Conservation (phyloP, 345 rosid species). For the Mangifera indica region DNA sequence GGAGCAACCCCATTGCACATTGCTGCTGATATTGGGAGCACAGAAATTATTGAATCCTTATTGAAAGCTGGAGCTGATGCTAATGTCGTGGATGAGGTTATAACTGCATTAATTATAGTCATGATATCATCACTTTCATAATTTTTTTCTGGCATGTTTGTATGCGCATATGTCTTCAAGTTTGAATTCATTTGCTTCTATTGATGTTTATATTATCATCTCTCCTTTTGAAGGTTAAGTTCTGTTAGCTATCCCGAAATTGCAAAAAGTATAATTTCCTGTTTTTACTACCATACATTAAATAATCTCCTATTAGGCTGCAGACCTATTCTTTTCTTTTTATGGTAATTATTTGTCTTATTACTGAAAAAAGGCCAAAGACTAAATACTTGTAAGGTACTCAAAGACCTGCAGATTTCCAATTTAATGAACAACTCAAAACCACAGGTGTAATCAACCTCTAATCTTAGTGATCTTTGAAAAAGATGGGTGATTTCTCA, state of each 20-base stretch:
- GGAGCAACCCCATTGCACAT: constrained; percentile 93
- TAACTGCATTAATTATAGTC: constrained; percentile 6
- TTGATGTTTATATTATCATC: neutral
- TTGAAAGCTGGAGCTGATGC: constrained; percentile 87
- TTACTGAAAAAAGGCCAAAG: neutral
- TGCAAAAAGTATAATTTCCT: neutral
- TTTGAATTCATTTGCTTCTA: neutral
- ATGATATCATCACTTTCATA: neutral
- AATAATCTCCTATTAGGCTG: neutral
- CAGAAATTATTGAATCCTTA: constrained; percentile 64
- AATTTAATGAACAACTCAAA: neutral
- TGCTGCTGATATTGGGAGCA: constrained; percentile 76
- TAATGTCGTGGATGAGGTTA: constrained; percentile 68
- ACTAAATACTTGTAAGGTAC: neutral
- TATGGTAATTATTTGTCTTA: too few relatives aligned
- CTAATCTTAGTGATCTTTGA: constrained; percentile 1
- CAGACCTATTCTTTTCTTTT: neutral
- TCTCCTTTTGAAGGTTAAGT: neutral
- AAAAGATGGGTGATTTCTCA: neutral
- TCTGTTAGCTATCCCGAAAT: neutral
- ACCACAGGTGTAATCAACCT: neutral
- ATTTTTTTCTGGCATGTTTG: neutral
- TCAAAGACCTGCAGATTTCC: neutral
- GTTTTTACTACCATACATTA: neutral
- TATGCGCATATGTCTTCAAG: too few relatives aligned